phyloP scores from a whole-genome alignment of 2,329 filamentous ascomycete genomes.

The Neopestalotiopsis clavispora region DNA sequence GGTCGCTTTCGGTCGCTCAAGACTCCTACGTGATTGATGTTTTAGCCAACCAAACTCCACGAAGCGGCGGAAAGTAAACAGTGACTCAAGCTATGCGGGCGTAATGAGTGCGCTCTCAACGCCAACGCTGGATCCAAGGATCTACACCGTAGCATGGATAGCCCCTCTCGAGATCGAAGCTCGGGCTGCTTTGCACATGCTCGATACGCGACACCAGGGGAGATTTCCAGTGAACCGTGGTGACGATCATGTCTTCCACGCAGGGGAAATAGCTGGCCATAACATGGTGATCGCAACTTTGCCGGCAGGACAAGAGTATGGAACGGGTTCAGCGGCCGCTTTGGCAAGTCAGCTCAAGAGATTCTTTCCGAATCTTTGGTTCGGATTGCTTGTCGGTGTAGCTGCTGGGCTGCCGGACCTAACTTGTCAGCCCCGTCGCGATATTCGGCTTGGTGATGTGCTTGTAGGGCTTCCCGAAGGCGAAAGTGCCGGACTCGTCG shows the following conservation, averaged over 20 bases:
- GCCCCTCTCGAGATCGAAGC: constrained; percentile 43
- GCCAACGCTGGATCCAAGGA: constrained; percentile 14
- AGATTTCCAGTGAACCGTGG: constrained; percentile 35
- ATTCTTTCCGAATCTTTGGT: constrained; percentile 41
- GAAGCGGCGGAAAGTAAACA: too few relatives aligned
- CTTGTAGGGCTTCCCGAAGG: constrained; percentile 35
- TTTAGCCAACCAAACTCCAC: too few relatives aligned
- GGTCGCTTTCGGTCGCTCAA: too few relatives aligned
- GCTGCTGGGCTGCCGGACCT: constrained; percentile 40
- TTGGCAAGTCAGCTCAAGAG: constrained; percentile 40
- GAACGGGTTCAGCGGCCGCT: constrained; percentile 37
- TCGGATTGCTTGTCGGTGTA: constrained; percentile 42
- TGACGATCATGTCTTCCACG: constrained; percentile 41
- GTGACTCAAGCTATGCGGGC: too few relatives aligned
- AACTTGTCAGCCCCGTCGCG: constrained; percentile 26
- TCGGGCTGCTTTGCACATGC: constrained; percentile 36
- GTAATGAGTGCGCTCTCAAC: background rate
- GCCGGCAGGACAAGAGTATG: constrained; percentile 39
- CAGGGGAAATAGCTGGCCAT: constrained; percentile 40
- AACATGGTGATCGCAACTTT: constrained; percentile 41
- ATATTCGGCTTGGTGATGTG: constrained; percentile 45
- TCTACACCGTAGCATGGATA: constrained; percentile 43
- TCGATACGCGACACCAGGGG: constrained; percentile 36
- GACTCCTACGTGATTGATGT: too few relatives aligned
- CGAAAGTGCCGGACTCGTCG: constrained; percentile 32